phyloP scores from a whole-genome alignment of 257 asterid genomes.

The Fraxinus pennsylvanica region DNA sequence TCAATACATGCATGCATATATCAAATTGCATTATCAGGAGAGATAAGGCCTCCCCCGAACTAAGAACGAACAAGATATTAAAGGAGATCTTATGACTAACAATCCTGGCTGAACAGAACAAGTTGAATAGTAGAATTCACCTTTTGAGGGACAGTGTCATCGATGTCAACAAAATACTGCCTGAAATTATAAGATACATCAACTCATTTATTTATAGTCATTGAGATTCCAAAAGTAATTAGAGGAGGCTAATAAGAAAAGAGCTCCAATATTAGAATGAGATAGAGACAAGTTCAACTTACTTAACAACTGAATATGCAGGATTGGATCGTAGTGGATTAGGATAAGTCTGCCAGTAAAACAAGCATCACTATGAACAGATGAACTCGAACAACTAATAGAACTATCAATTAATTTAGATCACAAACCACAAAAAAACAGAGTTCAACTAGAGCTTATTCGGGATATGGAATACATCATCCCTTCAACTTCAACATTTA shows the following conservation, averaged over 20 bases:
- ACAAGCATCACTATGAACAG: constrained; percentile 28
- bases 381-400: background rate
- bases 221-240: background rate
- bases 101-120: constrained; percentile 22
- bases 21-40: background rate
- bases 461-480: constrained; percentile 13
- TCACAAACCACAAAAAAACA: constrained; percentile 1
- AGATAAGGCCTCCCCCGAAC: background rate
- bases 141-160: constrained; percentile 57
- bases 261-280: background rate
- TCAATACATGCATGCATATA: constrained; percentile 8
- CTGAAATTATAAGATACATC: constrained; percentile 31
- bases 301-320: constrained; percentile 62
- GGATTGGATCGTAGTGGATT: constrained; percentile 51
- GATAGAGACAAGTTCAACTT: constrained; percentile 24
- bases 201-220: background rate
- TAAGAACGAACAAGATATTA: background rate
- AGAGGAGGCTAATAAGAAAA: background rate
- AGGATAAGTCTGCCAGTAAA: constrained; percentile 41
- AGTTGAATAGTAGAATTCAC: constrained; percentile 26
- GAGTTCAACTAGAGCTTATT: constrained; percentile 14
- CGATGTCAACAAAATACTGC: constrained; percentile 57
- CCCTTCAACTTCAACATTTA: constrained; percentile 8
- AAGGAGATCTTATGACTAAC: constrained; percentile 1
- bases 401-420: background rate